A percentile compares a stretch with the other conserved stretches of the same genome.
Conservation (phyloP, 495 filamentous ascomycete species). For the Astrocystis sublimbata region DNA sequence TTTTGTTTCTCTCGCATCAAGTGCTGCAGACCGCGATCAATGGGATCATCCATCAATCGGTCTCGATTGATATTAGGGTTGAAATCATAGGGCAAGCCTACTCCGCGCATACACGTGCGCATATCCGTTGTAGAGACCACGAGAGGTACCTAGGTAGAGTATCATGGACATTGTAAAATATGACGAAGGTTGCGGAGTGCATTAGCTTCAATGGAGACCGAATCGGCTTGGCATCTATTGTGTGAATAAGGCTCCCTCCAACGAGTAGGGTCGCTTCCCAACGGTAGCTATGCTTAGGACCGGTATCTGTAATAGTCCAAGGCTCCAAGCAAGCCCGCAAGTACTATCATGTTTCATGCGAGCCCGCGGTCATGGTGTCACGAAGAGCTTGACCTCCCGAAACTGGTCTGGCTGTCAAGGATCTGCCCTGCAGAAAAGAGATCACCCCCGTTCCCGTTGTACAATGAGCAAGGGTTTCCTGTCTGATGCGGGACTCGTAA, state of each 20-base stretch:
- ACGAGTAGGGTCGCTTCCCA: too few relatives aligned
- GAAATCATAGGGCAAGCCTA: too few relatives aligned
- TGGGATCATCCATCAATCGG: not conserved
- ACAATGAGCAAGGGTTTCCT: conserved; percentile 17
- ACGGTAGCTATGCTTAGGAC: too few relatives aligned
- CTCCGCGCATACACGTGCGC: not conserved
- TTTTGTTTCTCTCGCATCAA: too few relatives aligned
- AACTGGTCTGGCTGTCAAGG: conserved; percentile 14
- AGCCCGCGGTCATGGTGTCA: conserved; percentile 1
- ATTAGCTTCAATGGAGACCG: not conserved
- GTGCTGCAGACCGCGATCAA: not conserved
- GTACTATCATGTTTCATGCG: conserved; percentile 7
- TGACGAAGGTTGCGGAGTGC: conserved; percentile 10
- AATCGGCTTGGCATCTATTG: not conserved
- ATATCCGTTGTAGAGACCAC: not conserved
- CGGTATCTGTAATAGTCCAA: too few relatives aligned
- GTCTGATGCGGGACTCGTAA: conserved; percentile 11
- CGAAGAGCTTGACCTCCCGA: conserved; percentile 5
- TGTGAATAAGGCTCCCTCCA: too few relatives aligned
- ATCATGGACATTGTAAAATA: too few relatives aligned
- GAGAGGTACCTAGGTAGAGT: too few relatives aligned
- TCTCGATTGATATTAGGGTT: too few relatives aligned
- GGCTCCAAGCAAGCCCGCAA: too few relatives aligned
- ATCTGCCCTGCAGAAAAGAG: conserved; percentile 17
- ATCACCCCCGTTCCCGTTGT: conserved; percentile 11